phyloP scores from a whole-genome alignment of 2,329 filamentous ascomycete species.

The Daldinia sp. region DNA sequence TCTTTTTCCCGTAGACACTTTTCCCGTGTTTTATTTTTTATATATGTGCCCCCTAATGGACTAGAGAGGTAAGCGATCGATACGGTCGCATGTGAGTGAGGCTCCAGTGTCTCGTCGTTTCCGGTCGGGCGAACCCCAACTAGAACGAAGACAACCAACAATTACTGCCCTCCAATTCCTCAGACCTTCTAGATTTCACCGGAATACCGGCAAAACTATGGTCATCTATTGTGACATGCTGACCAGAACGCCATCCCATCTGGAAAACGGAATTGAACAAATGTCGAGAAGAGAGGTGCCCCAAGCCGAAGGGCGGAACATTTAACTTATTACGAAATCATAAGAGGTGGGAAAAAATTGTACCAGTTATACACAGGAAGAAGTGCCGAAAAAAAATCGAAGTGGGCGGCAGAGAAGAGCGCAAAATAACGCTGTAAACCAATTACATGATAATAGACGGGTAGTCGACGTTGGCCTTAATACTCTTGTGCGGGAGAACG shows the following conservation, averaged over 20 bases:
- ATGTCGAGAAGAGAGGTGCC: conserved; percentile 44
- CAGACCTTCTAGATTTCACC: conserved; percentile 7
- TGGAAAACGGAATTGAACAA: conserved; percentile 32
- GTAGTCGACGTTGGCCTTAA: conserved; percentile 95
- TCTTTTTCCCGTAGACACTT: conserved; percentile 12
- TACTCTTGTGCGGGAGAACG: conserved; percentile 96
- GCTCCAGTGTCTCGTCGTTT: background rate
- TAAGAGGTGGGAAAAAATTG: conserved; percentile 27
- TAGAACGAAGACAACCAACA: background rate
- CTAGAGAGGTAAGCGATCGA: conserved; percentile 6
- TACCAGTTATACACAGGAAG: conserved; percentile 40
- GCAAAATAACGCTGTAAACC: background rate
- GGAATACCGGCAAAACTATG: conserved; percentile 11
- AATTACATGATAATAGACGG: conserved; percentile 73
- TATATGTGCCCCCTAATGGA: conserved; percentile 27
- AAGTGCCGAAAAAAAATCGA: conserved; percentile 19
- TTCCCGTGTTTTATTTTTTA: conserved; percentile 19
- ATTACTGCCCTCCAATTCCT: background rate
- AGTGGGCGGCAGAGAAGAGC: conserved; percentile 4
- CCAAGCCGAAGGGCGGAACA: conserved; percentile 27
- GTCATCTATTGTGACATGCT: conserved; percentile 34
- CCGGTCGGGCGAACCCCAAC: background rate
- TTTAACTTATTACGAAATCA: conserved; percentile 43
- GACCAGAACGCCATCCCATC: conserved; percentile 39
- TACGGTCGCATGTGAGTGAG: conserved; percentile 2